A percentile compares a stretch with the other conserved stretches of the same genome.
phyloP scores from a whole-genome alignment of 148 eudicot genomes.

The Rhododendron griersonianum region DNA sequence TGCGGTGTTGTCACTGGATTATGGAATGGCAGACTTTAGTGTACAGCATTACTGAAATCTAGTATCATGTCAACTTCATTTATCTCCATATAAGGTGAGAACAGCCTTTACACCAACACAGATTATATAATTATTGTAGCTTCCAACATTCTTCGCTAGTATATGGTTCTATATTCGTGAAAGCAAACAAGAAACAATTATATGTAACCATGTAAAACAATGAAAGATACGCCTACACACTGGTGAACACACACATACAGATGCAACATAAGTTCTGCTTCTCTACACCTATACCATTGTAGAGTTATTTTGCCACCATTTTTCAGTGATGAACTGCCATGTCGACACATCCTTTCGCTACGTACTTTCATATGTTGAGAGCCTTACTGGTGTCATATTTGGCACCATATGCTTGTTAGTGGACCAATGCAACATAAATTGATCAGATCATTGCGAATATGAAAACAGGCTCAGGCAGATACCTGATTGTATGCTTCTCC shows the following conservation, averaged over 20 bases:
- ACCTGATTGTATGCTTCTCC: conserved; percentile 98
- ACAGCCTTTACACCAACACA: not conserved
- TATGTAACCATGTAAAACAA: not conserved
- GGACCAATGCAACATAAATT: conserved; percentile 1
- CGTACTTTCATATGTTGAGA: not conserved
- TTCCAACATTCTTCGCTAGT: not conserved
- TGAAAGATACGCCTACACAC: not conserved
- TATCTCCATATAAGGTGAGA: not conserved
- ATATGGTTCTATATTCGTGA: not conserved
- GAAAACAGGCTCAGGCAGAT: conserved; percentile 6
- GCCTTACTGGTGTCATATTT: not conserved
- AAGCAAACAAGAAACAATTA: not conserved
- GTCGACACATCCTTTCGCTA: not conserved
- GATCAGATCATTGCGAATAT: not conserved
- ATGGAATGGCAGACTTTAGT: not conserved
- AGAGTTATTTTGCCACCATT: not conserved
- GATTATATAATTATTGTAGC: not conserved
- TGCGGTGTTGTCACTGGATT: not conserved
- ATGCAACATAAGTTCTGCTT: not conserved
- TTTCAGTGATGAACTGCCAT: not conserved
- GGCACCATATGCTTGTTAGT: not conserved
- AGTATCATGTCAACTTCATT: not conserved
- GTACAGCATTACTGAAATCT: not conserved
- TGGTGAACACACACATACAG: not conserved
- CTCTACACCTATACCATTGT: not conserved